Conservation (phyloP, 306 rosid species). For the Citrullus amarus region DNA sequence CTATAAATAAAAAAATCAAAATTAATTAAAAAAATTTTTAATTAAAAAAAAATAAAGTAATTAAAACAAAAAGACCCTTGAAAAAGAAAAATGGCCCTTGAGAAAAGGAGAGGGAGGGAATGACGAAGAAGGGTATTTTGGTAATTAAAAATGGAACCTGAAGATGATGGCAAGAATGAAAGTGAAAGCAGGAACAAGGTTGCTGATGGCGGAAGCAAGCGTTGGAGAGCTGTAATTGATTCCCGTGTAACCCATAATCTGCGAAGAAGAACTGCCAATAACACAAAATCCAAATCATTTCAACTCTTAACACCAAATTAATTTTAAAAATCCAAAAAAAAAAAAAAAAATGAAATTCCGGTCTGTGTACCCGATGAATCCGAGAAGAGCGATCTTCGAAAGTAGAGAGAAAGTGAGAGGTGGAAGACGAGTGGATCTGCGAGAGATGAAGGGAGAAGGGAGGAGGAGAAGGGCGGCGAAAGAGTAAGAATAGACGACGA, state of each 20-base stretch:
- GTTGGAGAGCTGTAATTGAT: slow-evolving; percentile 81
- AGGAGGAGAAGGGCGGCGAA: slow-evolving; percentile 50
- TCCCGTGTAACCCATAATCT: slow-evolving; percentile 83
- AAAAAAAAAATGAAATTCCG: too few relatives aligned
- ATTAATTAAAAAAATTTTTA: too few relatives aligned
- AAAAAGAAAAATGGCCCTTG: neutral
- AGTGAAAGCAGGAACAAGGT: slow-evolving; percentile 92
- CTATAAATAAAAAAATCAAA: too few relatives aligned
- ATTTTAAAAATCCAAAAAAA: too few relatives aligned
- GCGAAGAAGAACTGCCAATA: slow-evolving; percentile 53
- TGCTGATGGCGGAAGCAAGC: slow-evolving; percentile 87
- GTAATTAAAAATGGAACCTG: slow-evolving; percentile 30
- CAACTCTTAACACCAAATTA: too few relatives aligned
- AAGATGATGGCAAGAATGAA: slow-evolving; percentile 80
- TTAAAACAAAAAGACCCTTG: neutral
- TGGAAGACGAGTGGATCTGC: slow-evolving; percentile 59
- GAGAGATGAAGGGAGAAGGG: slow-evolving; percentile 50
- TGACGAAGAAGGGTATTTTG: neutral
- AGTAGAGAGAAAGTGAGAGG: slow-evolving; percentile 48
- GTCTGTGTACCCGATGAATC: slow-evolving; percentile 39
- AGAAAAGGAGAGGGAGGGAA: neutral
- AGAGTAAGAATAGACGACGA: slow-evolving; percentile 59
- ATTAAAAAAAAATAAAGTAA: neutral
- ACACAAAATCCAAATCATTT: neutral
- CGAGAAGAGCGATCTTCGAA: slow-evolving; percentile 52